Evolutionary conservation across 176 grass and related monocot species (phyloP).

Genomic region (Rhynchospora pubera): DNA sequence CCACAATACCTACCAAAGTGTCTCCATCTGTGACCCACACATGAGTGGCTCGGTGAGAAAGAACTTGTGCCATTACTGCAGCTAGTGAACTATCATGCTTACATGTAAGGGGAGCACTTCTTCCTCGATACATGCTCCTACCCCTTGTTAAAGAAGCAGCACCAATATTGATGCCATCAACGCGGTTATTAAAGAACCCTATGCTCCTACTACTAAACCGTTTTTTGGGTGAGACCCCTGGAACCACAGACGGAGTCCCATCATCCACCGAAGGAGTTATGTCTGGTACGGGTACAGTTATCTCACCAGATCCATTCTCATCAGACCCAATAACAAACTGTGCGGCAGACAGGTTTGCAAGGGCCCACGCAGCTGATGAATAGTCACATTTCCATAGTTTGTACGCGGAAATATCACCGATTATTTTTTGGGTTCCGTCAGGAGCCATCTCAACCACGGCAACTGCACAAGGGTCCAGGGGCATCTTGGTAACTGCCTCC

Average conservation of each 20-base stretch:
- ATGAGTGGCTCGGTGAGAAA: constrained; percentile 76
- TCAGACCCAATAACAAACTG: constrained; percentile 73
- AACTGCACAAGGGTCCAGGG: constrained; percentile 52
- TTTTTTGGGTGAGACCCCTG: constrained; percentile 40
- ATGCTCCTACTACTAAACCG: constrained; percentile 93
- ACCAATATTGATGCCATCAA: neutral
- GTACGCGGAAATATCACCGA: constrained; percentile 90
- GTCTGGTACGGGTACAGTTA: neutral
- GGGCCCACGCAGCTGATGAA: constrained; percentile 60
- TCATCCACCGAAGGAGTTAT: neutral
- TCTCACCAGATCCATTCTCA: constrained; percentile 31
- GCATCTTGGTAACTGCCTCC: constrained; percentile 57
- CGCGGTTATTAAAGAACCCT: constrained; percentile 53
- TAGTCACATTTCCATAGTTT: constrained; percentile 96
- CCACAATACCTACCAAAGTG: constrained; percentile 66
- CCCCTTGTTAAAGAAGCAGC: constrained; percentile 31
- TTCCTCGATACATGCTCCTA: constrained; percentile 57
- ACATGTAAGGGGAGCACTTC: constrained; percentile 61
- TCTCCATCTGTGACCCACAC: constrained; percentile 84
- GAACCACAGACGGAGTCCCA: neutral
- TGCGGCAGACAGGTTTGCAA: constrained; percentile 67
- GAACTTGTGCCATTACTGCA: constrained; percentile 91
- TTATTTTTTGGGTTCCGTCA: constrained; percentile 55
- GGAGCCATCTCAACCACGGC: constrained; percentile 57
- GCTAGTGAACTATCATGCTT: constrained; percentile 70